These are phyloP conservation scores for Rosa hybrid DNA, from an alignment of 331 rosid genomes.

Conservation along the genomic window DNA sequence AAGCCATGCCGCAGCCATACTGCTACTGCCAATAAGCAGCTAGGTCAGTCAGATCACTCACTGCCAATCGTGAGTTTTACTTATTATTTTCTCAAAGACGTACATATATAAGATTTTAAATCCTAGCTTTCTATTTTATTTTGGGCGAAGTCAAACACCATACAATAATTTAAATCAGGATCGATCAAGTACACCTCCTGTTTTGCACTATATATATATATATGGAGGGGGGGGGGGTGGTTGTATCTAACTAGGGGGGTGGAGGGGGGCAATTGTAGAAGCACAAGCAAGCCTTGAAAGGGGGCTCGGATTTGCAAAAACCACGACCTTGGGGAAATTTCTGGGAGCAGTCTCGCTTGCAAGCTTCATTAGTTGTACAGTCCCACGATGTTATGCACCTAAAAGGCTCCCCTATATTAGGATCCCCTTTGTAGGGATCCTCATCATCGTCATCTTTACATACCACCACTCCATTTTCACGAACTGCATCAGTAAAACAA, in stretches of 20 bases:
- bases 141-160: too few relatives aligned
- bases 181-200: too few relatives aligned
- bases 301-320: background rate
- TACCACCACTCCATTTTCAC: slow-evolving; percentile 4
- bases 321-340: background rate
- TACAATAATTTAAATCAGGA: too few relatives aligned
- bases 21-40: too few relatives aligned
- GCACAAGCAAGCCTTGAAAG: slow-evolving; percentile 3
- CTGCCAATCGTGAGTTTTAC: too few relatives aligned
- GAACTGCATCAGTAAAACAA: background rate
- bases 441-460: background rate
- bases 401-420: background rate
- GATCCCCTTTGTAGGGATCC: background rate
- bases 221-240: background rate
- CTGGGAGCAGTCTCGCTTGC: slow-evolving; percentile 10
- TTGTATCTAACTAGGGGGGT: background rate
- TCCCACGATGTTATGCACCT: background rate
- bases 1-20: too few relatives aligned
- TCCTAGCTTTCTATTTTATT: too few relatives aligned
- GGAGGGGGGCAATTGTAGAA: background rate
- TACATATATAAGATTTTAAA: too few relatives aligned
- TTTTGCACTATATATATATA: background rate
- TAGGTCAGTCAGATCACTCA: too few relatives aligned
- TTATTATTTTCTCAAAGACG: too few relatives aligned
- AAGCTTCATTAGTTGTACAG: background rate